Base-by-base conservation (phyloP, 768 basidiomycete species). In the Russula ochroleuca region DNA sequence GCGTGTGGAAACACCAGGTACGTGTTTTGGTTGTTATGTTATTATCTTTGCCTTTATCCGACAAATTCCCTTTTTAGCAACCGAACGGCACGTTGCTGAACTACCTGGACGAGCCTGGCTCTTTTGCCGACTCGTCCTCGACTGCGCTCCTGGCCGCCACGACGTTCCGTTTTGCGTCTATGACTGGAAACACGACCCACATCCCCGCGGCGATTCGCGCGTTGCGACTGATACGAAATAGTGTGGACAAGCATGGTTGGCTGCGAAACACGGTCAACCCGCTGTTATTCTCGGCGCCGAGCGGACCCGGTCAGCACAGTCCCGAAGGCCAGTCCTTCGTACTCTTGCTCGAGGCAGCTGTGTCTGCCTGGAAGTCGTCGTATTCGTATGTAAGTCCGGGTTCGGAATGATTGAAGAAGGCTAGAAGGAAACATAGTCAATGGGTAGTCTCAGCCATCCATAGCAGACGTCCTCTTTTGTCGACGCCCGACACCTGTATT, bases 121-220 rank as follows among this genome's bases (percentile, higher is more conserved):
- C 82, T 0, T 86, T 85, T 73, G 70, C 72, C 3, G 86, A 88
- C 68, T 73, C 81, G 3, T 72, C 85, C 5, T 76, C 78, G 19
- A 86, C 85, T 4, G 83, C 85, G 1, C 75, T 86, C 2, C 71
- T 87, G 48, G 84, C 83, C 5, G 76, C 84, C 1, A 75, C 78
- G 9, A 82, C 83, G 6, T 86, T 82, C 70, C 80, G 85, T 25
- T 76, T 82, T 71, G 81, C 82, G 8, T 68, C 69, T 6, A 72
- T 82, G 59, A 78, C 77, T 2, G 70, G 76, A 25, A 71, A 78
- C 65, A 66, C 69, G 19, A 70, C 72, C 7, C 71, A 77, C 57
- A 72, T 83, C 40, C 71, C 74, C 2, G 68, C 75, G 13, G 83
- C 83, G 6, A 74, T 77, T 64, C 72, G 70, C 38, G 81, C 78